A percentile compares a stretch with the other conserved stretches of the same genome.
These are phyloP conservation scores for Myxozyma monticola DNA, from an alignment of 805 yeast species.

Conservation along the genomic window DNA sequence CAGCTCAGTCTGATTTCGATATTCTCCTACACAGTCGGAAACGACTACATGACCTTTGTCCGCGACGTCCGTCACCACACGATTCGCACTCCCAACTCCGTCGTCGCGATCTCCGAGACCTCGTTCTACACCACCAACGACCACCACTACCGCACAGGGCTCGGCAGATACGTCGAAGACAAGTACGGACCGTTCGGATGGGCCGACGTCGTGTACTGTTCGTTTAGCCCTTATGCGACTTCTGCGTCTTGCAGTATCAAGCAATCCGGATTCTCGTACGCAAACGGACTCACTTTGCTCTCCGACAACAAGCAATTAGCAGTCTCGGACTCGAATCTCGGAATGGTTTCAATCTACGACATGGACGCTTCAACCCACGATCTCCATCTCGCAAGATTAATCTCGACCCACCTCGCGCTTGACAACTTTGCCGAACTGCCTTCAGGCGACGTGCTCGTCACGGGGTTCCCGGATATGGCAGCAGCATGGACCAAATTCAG, in stretches of 20 bases:
- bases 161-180: constrained; percentile 7
- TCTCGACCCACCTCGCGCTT: constrained; percentile 3
- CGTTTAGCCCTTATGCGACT: background rate
- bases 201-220: constrained; percentile 13
- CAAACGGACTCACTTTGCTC: constrained; percentile 9
- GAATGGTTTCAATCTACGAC: constrained; percentile 3
- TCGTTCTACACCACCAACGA: constrained; percentile 17
- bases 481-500: constrained; percentile 10
- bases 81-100: constrained; percentile 12
- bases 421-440: constrained; percentile 12
- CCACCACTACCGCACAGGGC: constrained; percentile 13
- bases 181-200: constrained; percentile 13
- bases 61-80: constrained; percentile 4
- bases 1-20: constrained; percentile 5
- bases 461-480: constrained; percentile 11
- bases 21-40: constrained; percentile 8
- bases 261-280: constrained; percentile 5
- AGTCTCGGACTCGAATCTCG: constrained; percentile 12
- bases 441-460: constrained; percentile 14
- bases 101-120: constrained; percentile 15
- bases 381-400: constrained; percentile 1
- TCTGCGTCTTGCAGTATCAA: constrained; percentile 1
- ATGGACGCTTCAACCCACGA: constrained; percentile 7
- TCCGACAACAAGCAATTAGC: constrained; percentile 10
- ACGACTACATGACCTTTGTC: background rate